phyloP scores from a whole-genome alignment of 306 rosid genomes.

The Senna tora region DNA sequence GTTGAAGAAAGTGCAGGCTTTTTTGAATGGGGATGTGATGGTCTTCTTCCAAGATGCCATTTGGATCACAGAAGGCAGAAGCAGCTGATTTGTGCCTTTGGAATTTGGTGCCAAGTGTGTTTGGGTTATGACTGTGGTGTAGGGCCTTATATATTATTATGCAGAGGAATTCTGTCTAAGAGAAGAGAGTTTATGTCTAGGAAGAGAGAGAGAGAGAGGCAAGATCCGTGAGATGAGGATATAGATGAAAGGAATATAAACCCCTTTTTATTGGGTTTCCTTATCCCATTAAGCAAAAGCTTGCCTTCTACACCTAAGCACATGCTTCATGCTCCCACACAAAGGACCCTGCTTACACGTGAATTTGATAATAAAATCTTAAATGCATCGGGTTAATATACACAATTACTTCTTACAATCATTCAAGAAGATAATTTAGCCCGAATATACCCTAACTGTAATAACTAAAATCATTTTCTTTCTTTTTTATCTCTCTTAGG shows the following conservation, averaged over 20 bases:
- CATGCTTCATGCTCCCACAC: slow-evolving; percentile 76
- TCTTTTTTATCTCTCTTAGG: not conserved
- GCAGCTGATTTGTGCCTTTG: not conserved
- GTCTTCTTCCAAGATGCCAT: slow-evolving; percentile 98
- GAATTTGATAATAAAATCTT: no score
- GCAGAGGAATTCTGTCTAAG: not conserved
- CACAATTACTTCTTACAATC: no score
- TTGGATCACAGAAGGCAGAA: not conserved
- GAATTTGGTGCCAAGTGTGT: not conserved
- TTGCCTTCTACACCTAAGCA: slow-evolving; percentile 62
- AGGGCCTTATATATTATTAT: slow-evolving; percentile 24
- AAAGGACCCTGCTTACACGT: not conserved
- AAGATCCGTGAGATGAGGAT: slow-evolving; percentile 91
- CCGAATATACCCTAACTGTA: no score
- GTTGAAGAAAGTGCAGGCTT: slow-evolving; percentile 83
- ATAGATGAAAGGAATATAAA: slow-evolving; percentile 47
- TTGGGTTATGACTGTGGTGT: slow-evolving; percentile 22
- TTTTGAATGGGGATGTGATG: slow-evolving; percentile 81
- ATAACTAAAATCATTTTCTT: no score
- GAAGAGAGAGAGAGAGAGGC: slow-evolving; percentile 46
- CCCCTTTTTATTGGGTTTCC: slow-evolving; percentile 45
- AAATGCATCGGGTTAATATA: no score
- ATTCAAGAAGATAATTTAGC: no score
- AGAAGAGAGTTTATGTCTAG: not conserved
- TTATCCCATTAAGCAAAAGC: slow-evolving; percentile 47